These are phyloP conservation scores for Microcyclosporella mali DNA, from an alignment of 2,329 filamentous ascomycete genomes.

Conservation along the genomic window DNA sequence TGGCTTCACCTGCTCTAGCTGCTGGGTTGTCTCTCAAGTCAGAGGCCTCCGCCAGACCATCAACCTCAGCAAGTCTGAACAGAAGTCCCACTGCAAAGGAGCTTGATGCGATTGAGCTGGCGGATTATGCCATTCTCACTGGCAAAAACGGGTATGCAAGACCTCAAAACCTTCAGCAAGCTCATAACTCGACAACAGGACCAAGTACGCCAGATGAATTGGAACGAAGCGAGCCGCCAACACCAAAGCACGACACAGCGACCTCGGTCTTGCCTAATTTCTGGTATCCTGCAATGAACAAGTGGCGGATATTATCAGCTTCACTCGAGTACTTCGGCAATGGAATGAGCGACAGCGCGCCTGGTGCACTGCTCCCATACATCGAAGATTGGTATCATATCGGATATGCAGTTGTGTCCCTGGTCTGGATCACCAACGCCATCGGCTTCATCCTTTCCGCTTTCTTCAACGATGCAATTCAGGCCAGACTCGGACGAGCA, in stretches of 20 bases:
- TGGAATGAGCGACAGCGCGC: slow-evolving; percentile 63
- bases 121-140: slow-evolving; percentile 15
- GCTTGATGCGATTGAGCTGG: slow-evolving; percentile 24
- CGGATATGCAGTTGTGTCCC: slow-evolving; percentile 69
- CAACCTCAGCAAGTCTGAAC: slow-evolving; percentile 6
- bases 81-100: slow-evolving; percentile 19
- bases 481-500: slow-evolving; percentile 58
- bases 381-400: slow-evolving; percentile 71
- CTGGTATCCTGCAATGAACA: slow-evolving; percentile 58
- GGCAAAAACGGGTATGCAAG: slow-evolving; percentile 1
- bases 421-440: slow-evolving; percentile 56
- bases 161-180: slow-evolving; percentile 10
- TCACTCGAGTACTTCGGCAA: slow-evolving; percentile 63
- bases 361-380: slow-evolving; percentile 74
- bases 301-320: slow-evolving; percentile 58
- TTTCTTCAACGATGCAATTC: slow-evolving; percentile 59
- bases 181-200: slow-evolving; percentile 20
- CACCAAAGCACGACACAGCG: slow-evolving; percentile 38
- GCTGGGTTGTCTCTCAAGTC: slow-evolving; percentile 9
- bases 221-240: slow-evolving; percentile 51
- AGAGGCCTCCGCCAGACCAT: neutral
- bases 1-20: slow-evolving; percentile 10
- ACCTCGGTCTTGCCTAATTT: slow-evolving; percentile 51
- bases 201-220: slow-evolving; percentile 38
- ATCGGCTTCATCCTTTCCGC: slow-evolving; percentile 67